Conservation (phyloP, 129 eudicot species). For the Flaveria bidentis region DNA sequence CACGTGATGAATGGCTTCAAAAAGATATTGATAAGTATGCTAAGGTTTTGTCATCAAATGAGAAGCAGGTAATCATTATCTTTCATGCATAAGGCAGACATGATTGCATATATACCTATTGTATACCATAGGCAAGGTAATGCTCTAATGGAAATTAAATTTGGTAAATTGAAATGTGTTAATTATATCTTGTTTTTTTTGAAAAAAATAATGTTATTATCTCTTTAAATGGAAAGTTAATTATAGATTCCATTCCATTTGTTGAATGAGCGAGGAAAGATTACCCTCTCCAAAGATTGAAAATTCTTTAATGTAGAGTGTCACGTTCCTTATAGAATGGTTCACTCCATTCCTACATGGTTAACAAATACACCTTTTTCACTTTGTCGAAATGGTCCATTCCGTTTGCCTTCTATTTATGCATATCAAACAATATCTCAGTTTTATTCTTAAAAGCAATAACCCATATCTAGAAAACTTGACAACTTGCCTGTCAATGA, state of each 20-base stretch:
- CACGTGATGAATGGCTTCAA: slow-evolving; percentile 94
- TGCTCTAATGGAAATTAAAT: no score
- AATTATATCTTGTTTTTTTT: no score
- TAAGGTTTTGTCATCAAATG: slow-evolving; percentile 62
- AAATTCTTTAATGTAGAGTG: not conserved
- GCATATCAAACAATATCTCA: not conserved
- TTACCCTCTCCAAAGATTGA: not conserved
- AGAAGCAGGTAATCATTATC: slow-evolving; percentile 56
- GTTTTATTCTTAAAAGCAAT: not conserved
- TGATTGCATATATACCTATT: not conserved
- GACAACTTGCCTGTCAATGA: not conserved
- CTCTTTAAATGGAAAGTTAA: not conserved
- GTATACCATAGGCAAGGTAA: not conserved
- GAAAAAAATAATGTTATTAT: not conserved
- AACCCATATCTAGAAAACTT: not conserved
- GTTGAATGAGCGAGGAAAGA: not conserved
- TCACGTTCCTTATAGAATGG: not conserved
- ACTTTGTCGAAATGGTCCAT: not conserved
- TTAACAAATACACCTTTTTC: not conserved
- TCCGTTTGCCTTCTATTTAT: not conserved
- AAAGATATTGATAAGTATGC: slow-evolving; percentile 84
- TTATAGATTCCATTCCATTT: not conserved
- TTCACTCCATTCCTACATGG: not conserved
- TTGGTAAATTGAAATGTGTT: no score
- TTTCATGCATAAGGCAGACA: not conserved